A percentile compares a stretch with the other conserved stretches of the same genome.
Conservation (phyloP, 2,329 filamentous ascomycete species). For the Fusarium aywerte region DNA sequence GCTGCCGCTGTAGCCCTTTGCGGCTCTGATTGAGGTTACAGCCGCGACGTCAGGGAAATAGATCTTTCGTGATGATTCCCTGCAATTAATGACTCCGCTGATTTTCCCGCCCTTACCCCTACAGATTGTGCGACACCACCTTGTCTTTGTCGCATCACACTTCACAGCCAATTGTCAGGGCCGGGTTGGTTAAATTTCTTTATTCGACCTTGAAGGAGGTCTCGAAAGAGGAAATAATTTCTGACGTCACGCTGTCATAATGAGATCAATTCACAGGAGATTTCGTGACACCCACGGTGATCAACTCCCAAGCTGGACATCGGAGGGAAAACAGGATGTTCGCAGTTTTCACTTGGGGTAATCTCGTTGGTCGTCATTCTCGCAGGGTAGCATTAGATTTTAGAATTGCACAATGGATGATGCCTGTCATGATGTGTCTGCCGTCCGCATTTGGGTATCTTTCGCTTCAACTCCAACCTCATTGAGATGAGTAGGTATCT, state of each 20-base stretch:
- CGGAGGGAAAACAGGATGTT: background rate
- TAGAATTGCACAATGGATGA: conserved; percentile 9
- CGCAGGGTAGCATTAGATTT: conserved; percentile 8
- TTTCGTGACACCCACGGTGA: conserved; percentile 24
- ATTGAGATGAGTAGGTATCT: conserved; percentile 47
- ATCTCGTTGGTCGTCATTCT: conserved; percentile 19
- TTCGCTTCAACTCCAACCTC: conserved; percentile 34
- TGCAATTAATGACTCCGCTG: conserved; percentile 24
- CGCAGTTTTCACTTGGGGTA: background rate
- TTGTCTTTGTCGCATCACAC: conserved; percentile 3
- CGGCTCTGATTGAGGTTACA: conserved; percentile 29
- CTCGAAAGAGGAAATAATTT: background rate
- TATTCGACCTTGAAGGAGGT: conserved; percentile 6
- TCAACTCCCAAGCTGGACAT: conserved; percentile 17
- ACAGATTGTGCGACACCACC: conserved; percentile 7
- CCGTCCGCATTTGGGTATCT: conserved; percentile 39
- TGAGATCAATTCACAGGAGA: conserved; percentile 31
- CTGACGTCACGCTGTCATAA: conserved; percentile 41
- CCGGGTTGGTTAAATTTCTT: background rate
- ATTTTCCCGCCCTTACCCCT: conserved; percentile 10
- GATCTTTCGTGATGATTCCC: conserved; percentile 21
- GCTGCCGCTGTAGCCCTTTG: conserved; percentile 29
- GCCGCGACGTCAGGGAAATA: conserved; percentile 29
- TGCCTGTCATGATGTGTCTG: conserved; percentile 22
- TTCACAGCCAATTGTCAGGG: background rate